A percentile compares a stretch with the other conserved stretches of the same genome.
phyloP scores from a whole-genome alignment of 1,284 basidiomycete species.

The Porodaedalea pini region DNA sequence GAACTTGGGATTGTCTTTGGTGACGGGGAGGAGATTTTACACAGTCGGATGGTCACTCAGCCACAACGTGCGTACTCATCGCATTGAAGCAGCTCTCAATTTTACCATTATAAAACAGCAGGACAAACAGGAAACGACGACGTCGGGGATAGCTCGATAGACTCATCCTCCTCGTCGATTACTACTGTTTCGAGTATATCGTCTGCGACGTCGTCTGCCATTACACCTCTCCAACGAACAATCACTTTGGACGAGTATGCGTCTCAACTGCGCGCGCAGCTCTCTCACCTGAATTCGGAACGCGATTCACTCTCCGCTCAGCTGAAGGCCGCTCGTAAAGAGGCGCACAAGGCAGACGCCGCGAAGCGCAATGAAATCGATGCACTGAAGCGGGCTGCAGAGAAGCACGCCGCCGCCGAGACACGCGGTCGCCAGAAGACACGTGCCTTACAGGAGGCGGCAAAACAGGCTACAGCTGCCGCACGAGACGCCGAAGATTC shows the following conservation, averaged over 20 bases:
- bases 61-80: conserved; percentile 13
- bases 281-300: conserved; percentile 53
- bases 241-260: conserved; percentile 57
- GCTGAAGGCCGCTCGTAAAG: conserved; percentile 65
- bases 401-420: conserved; percentile 64
- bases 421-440: conserved; percentile 69
- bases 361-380: conserved; percentile 73
- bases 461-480: conserved; percentile 60
- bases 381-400: conserved; percentile 64
- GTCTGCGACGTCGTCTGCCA: conserved; percentile 26
- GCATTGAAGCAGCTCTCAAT: neutral
- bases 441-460: conserved; percentile 71
- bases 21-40: conserved; percentile 40
- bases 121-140: conserved; percentile 4
- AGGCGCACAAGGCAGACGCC: conserved; percentile 71
- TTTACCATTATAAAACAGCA: neutral
- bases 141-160: conserved; percentile 7
- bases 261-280: conserved; percentile 54
- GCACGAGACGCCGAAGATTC: conserved; percentile 53
- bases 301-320: conserved; percentile 55
- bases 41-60: conserved; percentile 57
- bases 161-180: conserved; percentile 11
- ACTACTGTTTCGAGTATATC: conserved; percentile 3
- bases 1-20: conserved; percentile 69
- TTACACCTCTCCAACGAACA: conserved; percentile 29